Conservation (phyloP, 768 basidiomycete genomes). For the Phanerochaete carnosa region DNA sequence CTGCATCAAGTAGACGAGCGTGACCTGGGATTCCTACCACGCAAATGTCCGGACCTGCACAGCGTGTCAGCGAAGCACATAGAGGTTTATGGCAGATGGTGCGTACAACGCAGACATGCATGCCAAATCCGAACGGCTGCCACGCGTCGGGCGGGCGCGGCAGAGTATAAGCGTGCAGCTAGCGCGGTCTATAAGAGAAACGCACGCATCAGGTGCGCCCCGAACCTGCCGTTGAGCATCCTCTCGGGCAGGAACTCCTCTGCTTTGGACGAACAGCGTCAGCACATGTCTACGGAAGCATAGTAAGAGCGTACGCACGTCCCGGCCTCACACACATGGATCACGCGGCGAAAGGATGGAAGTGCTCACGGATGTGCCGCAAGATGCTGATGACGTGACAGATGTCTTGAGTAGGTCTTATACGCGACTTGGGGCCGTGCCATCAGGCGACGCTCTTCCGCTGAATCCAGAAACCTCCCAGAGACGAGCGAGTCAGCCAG, state of each 20-base stretch:
- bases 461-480: too few relatives aligned
- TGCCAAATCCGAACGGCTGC: constrained; percentile 35
- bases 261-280: constrained; percentile 19
- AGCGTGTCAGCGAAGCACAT: neutral
- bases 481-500: too few relatives aligned
- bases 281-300: neutral
- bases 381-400: neutral
- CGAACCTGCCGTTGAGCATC: constrained; percentile 47
- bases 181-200: neutral
- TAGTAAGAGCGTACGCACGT: constrained; percentile 31
- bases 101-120: constrained; percentile 24
- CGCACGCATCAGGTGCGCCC: constrained; percentile 34
- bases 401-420: too few relatives aligned
- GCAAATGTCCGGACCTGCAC: constrained; percentile 40
- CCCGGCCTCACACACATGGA: constrained; percentile 43
- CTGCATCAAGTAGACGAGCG: constrained; percentile 39
- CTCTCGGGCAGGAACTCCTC: constrained; percentile 44
- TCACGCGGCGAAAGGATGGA: too few relatives aligned
- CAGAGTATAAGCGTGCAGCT: neutral
- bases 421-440: too few relatives aligned
- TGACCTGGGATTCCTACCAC: constrained; percentile 44
- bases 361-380: constrained; percentile 10
- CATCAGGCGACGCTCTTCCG: too few relatives aligned
- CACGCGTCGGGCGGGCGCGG: constrained; percentile 35
- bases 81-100: neutral